Conservation (phyloP, 2,329 filamentous ascomycete species). For the Aspergillus phoenicis region DNA sequence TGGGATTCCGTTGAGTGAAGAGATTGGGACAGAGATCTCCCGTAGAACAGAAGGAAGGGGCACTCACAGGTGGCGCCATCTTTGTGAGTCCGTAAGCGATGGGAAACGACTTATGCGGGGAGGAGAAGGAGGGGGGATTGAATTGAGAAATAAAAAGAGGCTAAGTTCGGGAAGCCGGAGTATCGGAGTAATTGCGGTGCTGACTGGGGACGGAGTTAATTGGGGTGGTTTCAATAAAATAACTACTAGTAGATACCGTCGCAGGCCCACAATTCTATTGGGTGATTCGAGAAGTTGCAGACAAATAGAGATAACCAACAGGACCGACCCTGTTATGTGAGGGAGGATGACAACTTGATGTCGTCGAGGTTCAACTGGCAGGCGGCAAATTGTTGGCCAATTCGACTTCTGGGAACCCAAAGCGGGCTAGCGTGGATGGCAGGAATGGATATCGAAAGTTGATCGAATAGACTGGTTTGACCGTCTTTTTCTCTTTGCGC, state of each 20-base stretch:
- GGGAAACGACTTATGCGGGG: constrained; percentile 13
- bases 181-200: background rate
- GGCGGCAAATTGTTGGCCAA: too few species aligned
- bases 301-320: background rate
- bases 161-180: background rate
- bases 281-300: background rate
- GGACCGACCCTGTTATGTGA: background rate
- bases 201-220: background rate
- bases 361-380: background rate
- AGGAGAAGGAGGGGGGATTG: constrained; percentile 9
- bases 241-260: background rate
- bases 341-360: background rate
- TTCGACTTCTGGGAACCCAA: background rate
- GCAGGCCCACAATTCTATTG: background rate
- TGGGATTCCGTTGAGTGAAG: background rate
- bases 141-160: background rate
- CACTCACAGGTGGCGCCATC: constrained; percentile 35
- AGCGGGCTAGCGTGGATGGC: background rate
- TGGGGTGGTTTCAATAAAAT: background rate
- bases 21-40: background rate
- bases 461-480: background rate
- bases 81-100: constrained; percentile 4
- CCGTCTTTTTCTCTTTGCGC: too few species aligned
- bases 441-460: background rate
- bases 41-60: background rate